A percentile compares a stretch with the other conserved stretches of the same genome.
Evolutionary conservation across 2,329 filamentous ascomycete species (phyloP).

Genomic region (Alternaria sp.): DNA sequence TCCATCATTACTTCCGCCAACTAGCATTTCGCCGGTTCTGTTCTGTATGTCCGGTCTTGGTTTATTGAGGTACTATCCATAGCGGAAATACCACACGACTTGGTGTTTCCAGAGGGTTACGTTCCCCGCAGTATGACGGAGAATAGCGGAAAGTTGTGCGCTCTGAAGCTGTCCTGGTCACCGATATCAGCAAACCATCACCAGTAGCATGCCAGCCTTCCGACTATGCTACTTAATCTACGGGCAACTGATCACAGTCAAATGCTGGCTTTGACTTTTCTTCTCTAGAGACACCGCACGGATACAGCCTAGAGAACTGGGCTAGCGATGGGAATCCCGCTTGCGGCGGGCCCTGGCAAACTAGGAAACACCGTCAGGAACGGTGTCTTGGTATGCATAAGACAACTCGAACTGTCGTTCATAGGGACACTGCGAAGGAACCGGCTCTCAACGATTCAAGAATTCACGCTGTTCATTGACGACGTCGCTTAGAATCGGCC

Average conservation of each 20-base stretch:
- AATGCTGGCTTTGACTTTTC: background rate
- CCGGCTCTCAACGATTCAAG: background rate
- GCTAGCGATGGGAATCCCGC: constrained; percentile 1
- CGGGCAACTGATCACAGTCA: background rate
- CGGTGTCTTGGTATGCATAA: background rate
- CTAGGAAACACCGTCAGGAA: background rate
- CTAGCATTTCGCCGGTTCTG: constrained; percentile 14
- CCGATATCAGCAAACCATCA: background rate
- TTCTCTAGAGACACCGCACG: background rate
- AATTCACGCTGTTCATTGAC: background rate
- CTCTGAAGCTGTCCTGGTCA: background rate
- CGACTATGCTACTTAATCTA: background rate
- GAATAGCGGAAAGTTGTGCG: background rate
- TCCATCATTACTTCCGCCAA: constrained; percentile 17
- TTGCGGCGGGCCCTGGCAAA: background rate
- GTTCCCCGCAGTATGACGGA: background rate
- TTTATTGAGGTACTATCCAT: background rate
- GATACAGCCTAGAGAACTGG: background rate
- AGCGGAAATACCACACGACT: background rate
- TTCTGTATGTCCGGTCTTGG: background rate
- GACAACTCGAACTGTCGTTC: background rate
- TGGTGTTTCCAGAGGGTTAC: background rate
- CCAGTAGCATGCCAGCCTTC: background rate
- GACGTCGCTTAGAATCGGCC: background rate
- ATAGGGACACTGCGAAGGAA: background rate